Evolutionary conservation across 345 rosid species (phyloP).

Genomic region (Isatis tinctoria): DNA sequence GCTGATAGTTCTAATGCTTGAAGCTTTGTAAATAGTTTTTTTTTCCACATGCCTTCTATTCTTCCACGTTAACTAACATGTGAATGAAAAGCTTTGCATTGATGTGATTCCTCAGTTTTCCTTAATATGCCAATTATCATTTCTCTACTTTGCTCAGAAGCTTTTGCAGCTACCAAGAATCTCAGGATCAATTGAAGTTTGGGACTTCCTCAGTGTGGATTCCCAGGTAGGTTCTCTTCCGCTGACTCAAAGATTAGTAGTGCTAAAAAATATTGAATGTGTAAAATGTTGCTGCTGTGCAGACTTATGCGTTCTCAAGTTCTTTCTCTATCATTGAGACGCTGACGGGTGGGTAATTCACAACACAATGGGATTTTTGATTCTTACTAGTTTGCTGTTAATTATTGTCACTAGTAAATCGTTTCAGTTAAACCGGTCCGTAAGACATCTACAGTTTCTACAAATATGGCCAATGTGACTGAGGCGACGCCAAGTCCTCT

Average conservation of each 20-base stretch:
- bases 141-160: conserved; percentile 50
- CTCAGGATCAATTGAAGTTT: conserved; percentile 96
- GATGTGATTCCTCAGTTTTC: conserved; percentile 7
- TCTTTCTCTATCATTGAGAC: conserved; percentile 94
- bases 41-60: neutral
- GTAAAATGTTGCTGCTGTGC: conserved; percentile 37
- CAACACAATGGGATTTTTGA: conserved; percentile 1
- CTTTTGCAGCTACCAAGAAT: conserved; percentile 83
- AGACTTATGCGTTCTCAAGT: conserved; percentile 92
- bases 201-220: conserved; percentile 98
- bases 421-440: conserved; percentile 52
- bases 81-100: conserved; percentile 10
- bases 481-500: conserved; percentile 38
- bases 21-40: conserved; percentile 1
- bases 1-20: conserved; percentile 14
- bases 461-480: conserved; percentile 34
- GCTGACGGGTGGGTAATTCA: conserved; percentile 57
- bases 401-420: neutral
- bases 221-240: conserved; percentile 70
- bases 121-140: conserved; percentile 4
- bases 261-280: conserved; percentile 6
- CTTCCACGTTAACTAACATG: conserved; percentile 4
- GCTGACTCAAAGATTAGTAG: neutral
- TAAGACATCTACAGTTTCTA: conserved; percentile 52
- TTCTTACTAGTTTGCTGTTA: neutral